Conservation (phyloP, 2,329 filamentous ascomycete genomes). For the Herpotrichia juniperi region DNA sequence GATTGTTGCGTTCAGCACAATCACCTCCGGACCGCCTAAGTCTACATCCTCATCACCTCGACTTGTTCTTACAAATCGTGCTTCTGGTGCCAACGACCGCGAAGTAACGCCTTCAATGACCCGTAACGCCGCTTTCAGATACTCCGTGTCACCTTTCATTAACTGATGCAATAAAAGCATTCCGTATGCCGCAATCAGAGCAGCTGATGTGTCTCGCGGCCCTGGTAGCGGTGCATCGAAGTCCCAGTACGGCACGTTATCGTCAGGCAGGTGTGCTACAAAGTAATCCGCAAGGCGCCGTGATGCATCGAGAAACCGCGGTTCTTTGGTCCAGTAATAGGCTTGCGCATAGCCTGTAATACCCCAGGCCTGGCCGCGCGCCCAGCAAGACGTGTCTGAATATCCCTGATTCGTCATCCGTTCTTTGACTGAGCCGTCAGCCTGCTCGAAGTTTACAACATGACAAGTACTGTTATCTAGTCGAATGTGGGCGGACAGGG, state of each 20-base stretch:
- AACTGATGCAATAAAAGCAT: slow-evolving; percentile 47
- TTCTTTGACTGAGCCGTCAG: slow-evolving; percentile 43
- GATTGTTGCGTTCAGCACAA: slow-evolving; percentile 48
- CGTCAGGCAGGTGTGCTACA: slow-evolving; percentile 40
- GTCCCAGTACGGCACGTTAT: slow-evolving; percentile 51
- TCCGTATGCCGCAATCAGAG: slow-evolving; percentile 45
- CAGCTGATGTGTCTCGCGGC: slow-evolving; percentile 48
- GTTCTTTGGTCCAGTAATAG: slow-evolving; percentile 46
- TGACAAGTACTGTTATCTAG: slow-evolving; percentile 32
- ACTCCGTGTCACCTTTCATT: slow-evolving; percentile 26
- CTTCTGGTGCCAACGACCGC: slow-evolving; percentile 24
- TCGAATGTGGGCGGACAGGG: slow-evolving; percentile 48
- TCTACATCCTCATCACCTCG: slow-evolving; percentile 24
- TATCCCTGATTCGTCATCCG: slow-evolving; percentile 50
- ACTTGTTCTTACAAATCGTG: slow-evolving; percentile 11
- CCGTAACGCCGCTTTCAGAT: slow-evolving; percentile 33
- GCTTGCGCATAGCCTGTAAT: slow-evolving; percentile 49
- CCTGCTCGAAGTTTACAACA: slow-evolving; percentile 25
- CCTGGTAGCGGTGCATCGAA: slow-evolving; percentile 50
- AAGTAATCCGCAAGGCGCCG: slow-evolving; percentile 40
- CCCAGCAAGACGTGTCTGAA: slow-evolving; percentile 45
- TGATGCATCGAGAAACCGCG: slow-evolving; percentile 47
- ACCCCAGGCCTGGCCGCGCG: slow-evolving; percentile 52
- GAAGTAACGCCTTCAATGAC: slow-evolving; percentile 23
- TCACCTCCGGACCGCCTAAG: slow-evolving; percentile 44